These are phyloP conservation scores for Scheffersomyces cryptocercus DNA, from an alignment of 1,139 yeast genomes.

Conservation along the genomic window DNA sequence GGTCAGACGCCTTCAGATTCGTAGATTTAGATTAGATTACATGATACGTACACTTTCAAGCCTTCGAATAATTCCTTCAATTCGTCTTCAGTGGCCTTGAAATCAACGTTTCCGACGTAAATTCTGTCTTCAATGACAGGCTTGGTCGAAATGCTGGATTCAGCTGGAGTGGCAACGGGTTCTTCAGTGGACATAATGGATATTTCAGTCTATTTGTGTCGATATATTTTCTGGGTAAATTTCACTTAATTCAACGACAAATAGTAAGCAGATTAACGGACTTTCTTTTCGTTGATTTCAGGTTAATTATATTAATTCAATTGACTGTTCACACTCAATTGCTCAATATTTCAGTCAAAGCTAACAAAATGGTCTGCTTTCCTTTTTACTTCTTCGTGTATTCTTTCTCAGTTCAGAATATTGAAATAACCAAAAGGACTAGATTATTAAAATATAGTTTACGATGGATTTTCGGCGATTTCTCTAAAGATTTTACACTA, in stretches of 20 bases:
- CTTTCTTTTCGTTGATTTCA: not conserved
- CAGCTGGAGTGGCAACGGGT: not conserved
- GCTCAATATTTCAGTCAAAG: slow-evolving; percentile 1
- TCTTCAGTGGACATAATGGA: slow-evolving; percentile 20
- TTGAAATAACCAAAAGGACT: too few species aligned
- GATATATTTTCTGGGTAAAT: slow-evolving; percentile 3
- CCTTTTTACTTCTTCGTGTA: slow-evolving; percentile 1
- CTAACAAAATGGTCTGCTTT: not conserved
- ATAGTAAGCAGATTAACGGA: too few species aligned
- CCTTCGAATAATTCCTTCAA: slow-evolving; percentile 45
- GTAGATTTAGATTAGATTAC: too few species aligned
- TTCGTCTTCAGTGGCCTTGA: slow-evolving; percentile 54
- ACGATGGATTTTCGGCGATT: too few species aligned
- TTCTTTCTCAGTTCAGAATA: too few species aligned
- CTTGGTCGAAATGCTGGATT: slow-evolving; percentile 13
- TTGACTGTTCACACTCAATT: slow-evolving; percentile 8
- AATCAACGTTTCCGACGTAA: slow-evolving; percentile 54
- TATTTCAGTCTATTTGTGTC: not conserved
- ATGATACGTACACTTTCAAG: slow-evolving; percentile 34
- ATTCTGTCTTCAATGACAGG: slow-evolving; percentile 44
- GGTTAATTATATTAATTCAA: slow-evolving; percentile 6
- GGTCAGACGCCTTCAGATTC: too few species aligned
- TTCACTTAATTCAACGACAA: slow-evolving; percentile 1
- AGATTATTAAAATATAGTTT: too few species aligned
- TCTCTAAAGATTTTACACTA: too few species aligned